Conservation (phyloP, 441 rosid species). For the Euphorbia celastroides region DNA sequence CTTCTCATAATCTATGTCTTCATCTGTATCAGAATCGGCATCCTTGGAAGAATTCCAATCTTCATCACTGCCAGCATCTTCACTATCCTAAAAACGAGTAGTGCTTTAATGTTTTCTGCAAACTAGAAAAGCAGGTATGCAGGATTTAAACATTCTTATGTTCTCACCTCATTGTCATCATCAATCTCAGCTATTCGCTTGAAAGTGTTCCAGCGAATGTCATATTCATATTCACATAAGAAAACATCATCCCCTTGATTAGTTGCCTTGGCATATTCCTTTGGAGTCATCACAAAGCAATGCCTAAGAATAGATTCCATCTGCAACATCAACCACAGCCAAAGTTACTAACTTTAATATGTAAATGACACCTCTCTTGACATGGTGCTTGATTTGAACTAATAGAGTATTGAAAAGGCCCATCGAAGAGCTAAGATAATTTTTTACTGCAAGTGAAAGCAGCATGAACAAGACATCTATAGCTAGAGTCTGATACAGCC, state of each 20-base stretch:
- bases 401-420: background rate
- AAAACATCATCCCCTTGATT: constrained; percentile 87
- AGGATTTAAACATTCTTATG: background rate
- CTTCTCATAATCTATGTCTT: constrained; percentile 51
- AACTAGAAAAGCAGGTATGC: constrained; percentile 9
- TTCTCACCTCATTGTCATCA: constrained; percentile 43
- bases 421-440: background rate
- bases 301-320: constrained; percentile 80
- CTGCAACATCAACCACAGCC: constrained; percentile 31
- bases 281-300: constrained; percentile 70
- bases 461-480: background rate
- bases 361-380: constrained; percentile 1
- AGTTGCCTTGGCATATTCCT: constrained; percentile 62
- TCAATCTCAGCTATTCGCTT: constrained; percentile 81
- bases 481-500: background rate
- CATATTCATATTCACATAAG: constrained; percentile 91
- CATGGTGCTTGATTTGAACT: background rate
- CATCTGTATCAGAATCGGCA: constrained; percentile 50
- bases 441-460: background rate
- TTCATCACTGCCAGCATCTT: constrained; percentile 62
- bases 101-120: background rate
- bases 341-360: constrained; percentile 9
- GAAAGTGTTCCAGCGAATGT: constrained; percentile 82
- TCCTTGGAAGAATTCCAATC: constrained; percentile 58
- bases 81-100: constrained; percentile 38